A percentile compares a stretch with the other conserved stretches of the same genome.
Evolutionary conservation across 176 grass and related monocot genomes (phyloP).

Genomic region (Themeda triandra): DNA sequence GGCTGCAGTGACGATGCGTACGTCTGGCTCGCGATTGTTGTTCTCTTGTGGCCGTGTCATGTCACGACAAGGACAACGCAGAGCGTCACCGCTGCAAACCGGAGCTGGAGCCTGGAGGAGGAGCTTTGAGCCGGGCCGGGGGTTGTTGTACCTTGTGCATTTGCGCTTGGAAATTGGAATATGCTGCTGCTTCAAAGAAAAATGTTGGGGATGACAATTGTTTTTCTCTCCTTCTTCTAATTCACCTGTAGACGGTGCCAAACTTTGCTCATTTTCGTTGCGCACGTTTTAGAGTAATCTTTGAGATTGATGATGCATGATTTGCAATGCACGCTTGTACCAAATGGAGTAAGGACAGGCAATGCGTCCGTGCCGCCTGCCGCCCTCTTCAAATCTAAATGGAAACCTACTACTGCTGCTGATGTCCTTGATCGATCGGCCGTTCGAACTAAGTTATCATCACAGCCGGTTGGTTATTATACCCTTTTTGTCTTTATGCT

Average conservation of each 20-base stretch:
- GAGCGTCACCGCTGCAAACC: background rate
- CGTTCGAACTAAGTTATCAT: constrained; percentile 24
- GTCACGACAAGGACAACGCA: background rate
- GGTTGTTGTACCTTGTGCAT: background rate
- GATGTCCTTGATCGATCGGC: background rate
- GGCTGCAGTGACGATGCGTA: background rate
- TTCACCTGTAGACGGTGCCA: background rate
- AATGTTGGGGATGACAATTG: background rate
- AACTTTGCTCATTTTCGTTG: background rate
- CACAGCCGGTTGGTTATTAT: background rate
- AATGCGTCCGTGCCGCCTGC: background rate
- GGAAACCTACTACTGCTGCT: background rate
- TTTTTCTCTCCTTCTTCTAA: background rate
- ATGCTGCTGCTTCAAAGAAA: background rate
- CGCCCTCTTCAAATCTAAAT: background rate
- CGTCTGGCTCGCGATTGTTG: background rate
- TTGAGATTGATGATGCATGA: background rate
- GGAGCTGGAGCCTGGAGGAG: background rate
- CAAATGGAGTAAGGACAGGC: background rate
- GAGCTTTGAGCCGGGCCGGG: background rate
- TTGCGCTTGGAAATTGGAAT: background rate
- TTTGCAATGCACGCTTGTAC: background rate
- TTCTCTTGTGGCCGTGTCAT: background rate
- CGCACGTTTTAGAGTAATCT: background rate
- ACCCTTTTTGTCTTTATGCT: background rate